Conservation (phyloP, 225 moss, liverwort and hornwort genomes). For the Bryoerythrophyllum caledonicum region DNA sequence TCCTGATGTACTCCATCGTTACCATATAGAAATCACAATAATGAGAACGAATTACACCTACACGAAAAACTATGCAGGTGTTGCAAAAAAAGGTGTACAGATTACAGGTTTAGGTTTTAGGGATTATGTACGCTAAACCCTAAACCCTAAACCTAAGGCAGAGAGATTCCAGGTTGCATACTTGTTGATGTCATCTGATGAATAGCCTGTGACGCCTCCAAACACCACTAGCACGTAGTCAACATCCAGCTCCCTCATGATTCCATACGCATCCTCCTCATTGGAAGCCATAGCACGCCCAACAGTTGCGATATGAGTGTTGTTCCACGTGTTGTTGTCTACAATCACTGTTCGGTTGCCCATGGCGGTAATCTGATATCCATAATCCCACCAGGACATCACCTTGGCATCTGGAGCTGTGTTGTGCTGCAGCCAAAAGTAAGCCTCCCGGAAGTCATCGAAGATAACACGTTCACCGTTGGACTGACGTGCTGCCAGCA, state of each 20-base stretch:
- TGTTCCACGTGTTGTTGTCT: conserved; percentile 99
- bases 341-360: conserved; percentile 96
- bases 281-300: conserved; percentile 96
- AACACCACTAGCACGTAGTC: conserved; percentile 95
- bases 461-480: conserved; percentile 97
- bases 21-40: conserved; percentile 1
- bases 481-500: conserved; percentile 93
- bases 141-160: not conserved
- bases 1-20: conserved; percentile 2
- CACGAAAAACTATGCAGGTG: not conserved
- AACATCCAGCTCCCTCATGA: conserved; percentile 90
- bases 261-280: conserved; percentile 89
- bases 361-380: conserved; percentile 97
- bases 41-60: not conserved
- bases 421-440: conserved; percentile 98
- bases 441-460: conserved; percentile 98
- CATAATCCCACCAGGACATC: conserved; percentile 99
- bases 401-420: conserved; percentile 93
- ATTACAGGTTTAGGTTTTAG: no score
- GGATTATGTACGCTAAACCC: no score
- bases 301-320: conserved; percentile 96
- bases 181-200: conserved; percentile 99
- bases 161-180: conserved; percentile 38
- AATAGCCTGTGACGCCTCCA: conserved; percentile 97
- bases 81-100: no score